Percentiles rank a stretch among this genome's conserved stretches.
phyloP scores from a whole-genome alignment of 805 yeast genomes.

The Zygoascus ofunaensis region DNA sequence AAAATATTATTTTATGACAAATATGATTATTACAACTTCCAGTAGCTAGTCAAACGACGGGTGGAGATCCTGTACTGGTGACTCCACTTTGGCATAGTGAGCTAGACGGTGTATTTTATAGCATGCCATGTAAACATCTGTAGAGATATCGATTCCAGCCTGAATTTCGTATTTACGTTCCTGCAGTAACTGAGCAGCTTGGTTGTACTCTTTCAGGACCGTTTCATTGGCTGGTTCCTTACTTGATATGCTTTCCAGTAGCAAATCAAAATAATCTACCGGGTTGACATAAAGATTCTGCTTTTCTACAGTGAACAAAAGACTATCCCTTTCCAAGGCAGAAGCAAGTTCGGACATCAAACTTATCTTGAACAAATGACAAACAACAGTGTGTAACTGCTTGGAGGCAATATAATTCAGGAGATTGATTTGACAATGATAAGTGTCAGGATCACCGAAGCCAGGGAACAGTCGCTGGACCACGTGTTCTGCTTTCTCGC shows the following conservation, averaged over 20 bases:
- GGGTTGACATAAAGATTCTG: conserved; percentile 45
- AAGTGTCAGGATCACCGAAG: background rate
- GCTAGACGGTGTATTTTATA: background rate
- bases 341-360: conserved; percentile 17
- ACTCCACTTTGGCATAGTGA: no score
- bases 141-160: background rate
- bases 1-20: no score
- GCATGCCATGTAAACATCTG: background rate
- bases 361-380: background rate
- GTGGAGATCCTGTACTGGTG: background rate
- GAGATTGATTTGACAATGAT: conserved; percentile 19
- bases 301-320: conserved; percentile 58
- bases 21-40: no score
- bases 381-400: background rate
- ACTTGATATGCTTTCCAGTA: background rate
- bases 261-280: background rate
- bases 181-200: background rate
- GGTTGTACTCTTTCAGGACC: background rate
- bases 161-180: background rate
- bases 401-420: background rate
- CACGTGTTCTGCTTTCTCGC: conserved; percentile 37
- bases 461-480: background rate
- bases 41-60: no score
- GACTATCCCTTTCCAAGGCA: conserved; percentile 24
- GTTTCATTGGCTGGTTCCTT: background rate